Base-by-base conservation (phyloP, 768 basidiomycete genomes). In the Hericium erinaceus region DNA sequence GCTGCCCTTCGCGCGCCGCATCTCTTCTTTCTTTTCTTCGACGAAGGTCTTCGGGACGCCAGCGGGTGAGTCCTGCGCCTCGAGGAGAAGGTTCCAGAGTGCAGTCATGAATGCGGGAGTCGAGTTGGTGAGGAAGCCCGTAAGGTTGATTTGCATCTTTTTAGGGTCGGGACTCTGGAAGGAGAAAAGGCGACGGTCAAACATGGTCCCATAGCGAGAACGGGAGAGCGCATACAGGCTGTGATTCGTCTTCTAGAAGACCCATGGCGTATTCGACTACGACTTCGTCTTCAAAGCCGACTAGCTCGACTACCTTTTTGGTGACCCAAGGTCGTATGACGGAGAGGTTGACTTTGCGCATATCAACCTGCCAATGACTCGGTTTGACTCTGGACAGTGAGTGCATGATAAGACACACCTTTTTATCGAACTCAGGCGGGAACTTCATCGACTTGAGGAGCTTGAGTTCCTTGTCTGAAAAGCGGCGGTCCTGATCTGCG, bases 241-340 rank as follows among this genome's bases (percentile, higher is more conserved):
- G 81, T 15, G 81, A 78, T 51, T 83, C 77, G 64, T 97, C 92
- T 67, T 99, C 97, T 5, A 99, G 74, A 18, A 98, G 77, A 16
- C 92, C 92, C 84, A 93, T 92, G 16, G 93, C 92, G 67, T 97
- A 98, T 67, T 98, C 95, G 28, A 98, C 85, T 44, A 98, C 87
- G 46, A 99, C 86, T 68, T 99, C 97, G 70, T 99, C 97, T 66
- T 99, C 97, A 39, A 98, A 84, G 2, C 95, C 92, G 46, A 94
- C 83, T 20, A 97, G 79, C 58, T 94, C 90, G 3, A 88, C 81
- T 57, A 97, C 87, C 71, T 91, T 89, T 77, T 92, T 93, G 13
- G 91, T 89, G 59, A 98, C 85, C 97, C 97, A 99, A 2, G 93
- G 92, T 58, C 90, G 79, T 67, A 99, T 89, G 64, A 98, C 93